Conservation (phyloP, 805 yeast species). For the Candida takata region DNA sequence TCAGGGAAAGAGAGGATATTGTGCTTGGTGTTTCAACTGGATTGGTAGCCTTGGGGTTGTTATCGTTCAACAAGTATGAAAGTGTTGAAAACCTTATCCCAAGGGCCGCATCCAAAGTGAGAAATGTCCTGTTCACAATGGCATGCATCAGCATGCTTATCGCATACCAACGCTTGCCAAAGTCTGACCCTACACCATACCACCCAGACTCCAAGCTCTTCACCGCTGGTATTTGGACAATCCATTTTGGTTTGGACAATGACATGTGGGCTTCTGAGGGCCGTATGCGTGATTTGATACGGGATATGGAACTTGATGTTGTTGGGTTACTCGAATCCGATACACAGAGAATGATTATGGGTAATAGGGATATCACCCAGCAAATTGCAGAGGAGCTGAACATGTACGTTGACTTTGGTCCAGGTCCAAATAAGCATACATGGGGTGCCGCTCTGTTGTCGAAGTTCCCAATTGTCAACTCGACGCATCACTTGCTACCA, state of each 20-base stretch:
- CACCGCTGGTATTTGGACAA: conserved; percentile 97
- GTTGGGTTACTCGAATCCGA: conserved; percentile 89
- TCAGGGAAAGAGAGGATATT: conserved; percentile 84
- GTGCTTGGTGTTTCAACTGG: conserved; percentile 52
- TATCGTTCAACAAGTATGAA: conserved; percentile 9
- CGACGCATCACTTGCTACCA: conserved; percentile 88
- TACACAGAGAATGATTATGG: conserved; percentile 90
- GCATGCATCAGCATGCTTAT: conserved; percentile 42
- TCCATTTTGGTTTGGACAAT: conserved; percentile 94
- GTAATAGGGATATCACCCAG: conserved; percentile 91
- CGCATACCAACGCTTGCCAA: conserved; percentile 50
- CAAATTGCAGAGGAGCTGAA: conserved; percentile 86
- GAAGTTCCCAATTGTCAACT: conserved; percentile 86
- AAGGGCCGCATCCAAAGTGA: conserved; percentile 13
- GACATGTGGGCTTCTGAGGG: conserved; percentile 97
- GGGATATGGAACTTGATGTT: conserved; percentile 84
- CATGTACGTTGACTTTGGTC: conserved; percentile 95
- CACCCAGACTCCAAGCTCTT: conserved; percentile 63
- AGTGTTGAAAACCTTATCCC: conserved; percentile 4
- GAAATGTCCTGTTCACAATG: conserved; percentile 29
- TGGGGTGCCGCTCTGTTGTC: conserved; percentile 96
- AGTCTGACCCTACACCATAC: conserved; percentile 56
- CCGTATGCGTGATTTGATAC: conserved; percentile 77
- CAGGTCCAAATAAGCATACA: conserved; percentile 96
- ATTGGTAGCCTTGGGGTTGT: conserved; percentile 47